Percentiles rank a stretch among this genome's conserved stretches.
Conservation (phyloP, 345 rosid species). For the Populus davidiana region DNA sequence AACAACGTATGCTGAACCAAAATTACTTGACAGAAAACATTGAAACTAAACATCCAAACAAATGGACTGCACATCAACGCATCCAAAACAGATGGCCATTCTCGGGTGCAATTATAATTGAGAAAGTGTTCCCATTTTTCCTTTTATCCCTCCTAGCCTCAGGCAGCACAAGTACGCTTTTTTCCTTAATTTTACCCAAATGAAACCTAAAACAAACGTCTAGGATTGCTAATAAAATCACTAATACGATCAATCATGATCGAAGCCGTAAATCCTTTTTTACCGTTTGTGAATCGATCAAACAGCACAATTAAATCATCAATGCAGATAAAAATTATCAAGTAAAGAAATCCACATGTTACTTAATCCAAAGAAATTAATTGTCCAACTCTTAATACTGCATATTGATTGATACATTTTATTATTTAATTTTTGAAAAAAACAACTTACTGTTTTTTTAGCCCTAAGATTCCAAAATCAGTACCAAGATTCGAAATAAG, state of each 20-base stretch:
- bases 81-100: conserved; percentile 1
- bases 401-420: not conserved
- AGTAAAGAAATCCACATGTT: not conserved
- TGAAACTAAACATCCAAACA: not conserved
- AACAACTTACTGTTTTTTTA: not conserved
- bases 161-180: not conserved
- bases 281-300: not conserved
- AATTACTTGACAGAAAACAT: not conserved
- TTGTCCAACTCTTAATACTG: not conserved
- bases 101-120: not conserved
- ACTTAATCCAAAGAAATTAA: not conserved
- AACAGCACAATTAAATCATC: not conserved
- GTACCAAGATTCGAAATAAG: not conserved
- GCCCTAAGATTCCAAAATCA: not conserved
- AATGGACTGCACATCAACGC: no score
- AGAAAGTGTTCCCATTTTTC: no score
- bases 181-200: not conserved
- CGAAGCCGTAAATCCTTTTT: no score
- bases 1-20: not conserved
- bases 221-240: no score
- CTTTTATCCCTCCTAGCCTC: no score
- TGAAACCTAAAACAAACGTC: no score
- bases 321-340: not conserved
- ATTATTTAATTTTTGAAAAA: not conserved
- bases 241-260: no score